A percentile compares a stretch with the other conserved stretches of the same genome.
phyloP scores from a whole-genome alignment of 2,329 filamentous ascomycete species.

The Emericellopsis atlantica region DNA sequence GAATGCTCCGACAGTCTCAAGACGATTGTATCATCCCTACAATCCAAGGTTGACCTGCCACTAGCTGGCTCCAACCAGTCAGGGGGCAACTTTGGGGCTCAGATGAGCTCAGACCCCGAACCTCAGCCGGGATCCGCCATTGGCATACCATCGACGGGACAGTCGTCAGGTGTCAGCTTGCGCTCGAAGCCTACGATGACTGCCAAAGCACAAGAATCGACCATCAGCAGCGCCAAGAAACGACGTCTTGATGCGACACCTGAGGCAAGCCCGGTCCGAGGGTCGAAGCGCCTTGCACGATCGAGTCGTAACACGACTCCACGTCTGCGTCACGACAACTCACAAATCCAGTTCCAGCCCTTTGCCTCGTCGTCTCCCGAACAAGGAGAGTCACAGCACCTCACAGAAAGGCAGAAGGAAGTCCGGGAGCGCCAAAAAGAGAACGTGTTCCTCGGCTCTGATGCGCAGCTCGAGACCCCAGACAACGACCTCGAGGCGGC shows the following conservation, averaged over 20 bases:
- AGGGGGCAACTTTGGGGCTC: constrained; percentile 22
- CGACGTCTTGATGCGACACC: constrained; percentile 12
- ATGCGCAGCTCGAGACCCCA: constrained; percentile 42
- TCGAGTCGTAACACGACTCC: constrained; percentile 24
- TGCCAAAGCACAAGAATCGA: no score
- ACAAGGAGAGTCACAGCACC: constrained; percentile 52
- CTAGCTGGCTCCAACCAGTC: constrained; percentile 29
- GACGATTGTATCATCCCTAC: constrained; percentile 46
- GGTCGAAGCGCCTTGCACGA: not conserved
- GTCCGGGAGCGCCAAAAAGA: constrained; percentile 61
- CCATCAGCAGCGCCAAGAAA: not conserved
- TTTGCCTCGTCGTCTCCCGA: constrained; percentile 46
- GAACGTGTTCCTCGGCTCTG: constrained; percentile 53
- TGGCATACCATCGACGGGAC: not conserved
- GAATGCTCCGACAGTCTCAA: constrained; percentile 55
- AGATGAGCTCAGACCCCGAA: constrained; percentile 14
- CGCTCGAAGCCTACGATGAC: not conserved
- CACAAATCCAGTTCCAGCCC: constrained; percentile 64
- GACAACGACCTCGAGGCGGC: constrained; percentile 9
- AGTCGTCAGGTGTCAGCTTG: not conserved
- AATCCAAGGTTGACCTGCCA: constrained; percentile 34
- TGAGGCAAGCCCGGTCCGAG: constrained; percentile 3
- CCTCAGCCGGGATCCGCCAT: not conserved
- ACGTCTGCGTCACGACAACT: constrained; percentile 64
- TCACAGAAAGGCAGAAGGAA: constrained; percentile 73